A percentile compares a stretch with the other conserved stretches of the same genome.
Evolutionary conservation across 1,284 basidiomycete genomes (phyloP).

Genomic region (Mycosarcoma mackinlayi): DNA sequence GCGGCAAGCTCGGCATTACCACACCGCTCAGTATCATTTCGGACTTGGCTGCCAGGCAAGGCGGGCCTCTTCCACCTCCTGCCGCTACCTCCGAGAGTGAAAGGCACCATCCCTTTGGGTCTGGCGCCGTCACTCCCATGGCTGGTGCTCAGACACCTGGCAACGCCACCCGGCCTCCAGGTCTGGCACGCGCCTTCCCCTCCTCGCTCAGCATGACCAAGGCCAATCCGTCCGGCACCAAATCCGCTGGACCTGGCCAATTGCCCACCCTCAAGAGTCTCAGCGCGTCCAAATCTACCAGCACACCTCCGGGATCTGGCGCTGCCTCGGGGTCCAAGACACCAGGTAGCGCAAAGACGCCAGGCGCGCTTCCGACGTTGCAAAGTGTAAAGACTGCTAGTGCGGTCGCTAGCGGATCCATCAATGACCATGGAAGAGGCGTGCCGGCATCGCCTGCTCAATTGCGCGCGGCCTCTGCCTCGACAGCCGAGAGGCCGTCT

Average conservation of each 20-base stretch:
- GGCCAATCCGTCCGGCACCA: constrained; percentile 16
- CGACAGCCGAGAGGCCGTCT: constrained; percentile 29
- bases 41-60: constrained; percentile 64
- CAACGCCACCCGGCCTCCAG: constrained; percentile 32
- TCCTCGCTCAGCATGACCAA: constrained; percentile 54
- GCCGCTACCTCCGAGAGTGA: constrained; percentile 47
- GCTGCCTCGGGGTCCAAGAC: constrained; percentile 28
- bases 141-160: constrained; percentile 55
- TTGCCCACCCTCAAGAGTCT: constrained; percentile 36
- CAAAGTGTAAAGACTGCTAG: constrained; percentile 26
- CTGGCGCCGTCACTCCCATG: constrained; percentile 61
- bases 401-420: constrained; percentile 43
- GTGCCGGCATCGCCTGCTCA: constrained; percentile 17
- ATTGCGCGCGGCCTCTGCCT: constrained; percentile 10
- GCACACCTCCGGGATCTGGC: neutral
- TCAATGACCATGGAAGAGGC: constrained; percentile 56
- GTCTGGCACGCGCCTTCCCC: constrained; percentile 34
- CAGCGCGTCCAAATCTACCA: constrained; percentile 10
- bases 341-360: constrained; percentile 22
- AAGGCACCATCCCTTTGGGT: constrained; percentile 61
- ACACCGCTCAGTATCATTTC: constrained; percentile 66
- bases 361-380: constrained; percentile 8
- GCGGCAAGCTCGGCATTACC: constrained; percentile 56
- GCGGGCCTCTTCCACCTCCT: constrained; percentile 35
- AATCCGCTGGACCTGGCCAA: constrained; percentile 37